Percentiles rank a stretch among this genome's conserved stretches.
Evolutionary conservation across 2,329 filamentous ascomycete genomes (phyloP).

Genomic region (Ophiosphaerella narmari): DNA sequence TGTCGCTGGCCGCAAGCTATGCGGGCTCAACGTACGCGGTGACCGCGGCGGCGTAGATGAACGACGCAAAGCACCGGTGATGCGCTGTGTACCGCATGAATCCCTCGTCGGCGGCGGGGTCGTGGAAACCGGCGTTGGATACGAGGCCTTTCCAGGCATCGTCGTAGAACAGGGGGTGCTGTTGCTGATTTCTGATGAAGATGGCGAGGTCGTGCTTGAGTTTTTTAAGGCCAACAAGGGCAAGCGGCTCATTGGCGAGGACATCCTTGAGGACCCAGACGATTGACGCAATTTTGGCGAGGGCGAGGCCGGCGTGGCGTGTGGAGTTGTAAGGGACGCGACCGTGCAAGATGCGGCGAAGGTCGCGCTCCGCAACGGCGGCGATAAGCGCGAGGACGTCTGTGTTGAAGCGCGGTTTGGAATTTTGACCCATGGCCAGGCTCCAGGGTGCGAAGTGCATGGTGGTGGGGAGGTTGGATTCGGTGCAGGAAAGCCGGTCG

Average conservation of each 20-base stretch:
- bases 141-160: slow-evolving; percentile 78
- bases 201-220: slow-evolving; percentile 53
- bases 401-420: slow-evolving; percentile 44
- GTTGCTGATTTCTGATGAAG: slow-evolving; percentile 53
- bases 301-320: slow-evolving; percentile 81
- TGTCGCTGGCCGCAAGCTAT: slow-evolving; percentile 67
- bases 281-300: slow-evolving; percentile 50
- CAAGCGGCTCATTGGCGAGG: slow-evolving; percentile 59
- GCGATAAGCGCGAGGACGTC: slow-evolving; percentile 64
- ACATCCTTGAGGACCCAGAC: slow-evolving; percentile 57
- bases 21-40: slow-evolving; percentile 77
- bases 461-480: slow-evolving; percentile 69
- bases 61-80: slow-evolving; percentile 76
- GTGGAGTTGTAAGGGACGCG: slow-evolving; percentile 81
- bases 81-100: slow-evolving; percentile 77
- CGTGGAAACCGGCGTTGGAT: slow-evolving; percentile 74
- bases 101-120: slow-evolving; percentile 80
- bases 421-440: slow-evolving; percentile 49
- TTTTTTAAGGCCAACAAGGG: slow-evolving; percentile 55
- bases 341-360: slow-evolving; percentile 73
- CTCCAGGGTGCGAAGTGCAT: slow-evolving; percentile 84
- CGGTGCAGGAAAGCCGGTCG: slow-evolving; percentile 67
- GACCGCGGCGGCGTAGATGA: slow-evolving; percentile 82
- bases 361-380: slow-evolving; percentile 69
- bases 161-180: slow-evolving; percentile 61